phyloP scores from a whole-genome alignment of 257 asterid species.

The Scutellaria barbata region DNA sequence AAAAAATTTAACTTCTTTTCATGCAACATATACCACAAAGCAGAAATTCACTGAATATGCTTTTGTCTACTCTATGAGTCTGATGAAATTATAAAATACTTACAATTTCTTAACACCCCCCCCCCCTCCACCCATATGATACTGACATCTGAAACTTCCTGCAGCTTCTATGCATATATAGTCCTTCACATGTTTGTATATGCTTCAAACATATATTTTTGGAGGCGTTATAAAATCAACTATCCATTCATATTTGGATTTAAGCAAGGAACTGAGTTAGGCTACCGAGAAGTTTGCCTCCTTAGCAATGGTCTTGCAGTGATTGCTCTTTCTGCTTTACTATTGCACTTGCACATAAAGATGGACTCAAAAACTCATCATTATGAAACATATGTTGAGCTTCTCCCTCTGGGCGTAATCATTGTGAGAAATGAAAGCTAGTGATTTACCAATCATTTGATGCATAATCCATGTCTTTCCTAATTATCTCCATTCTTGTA shows the following conservation, averaged over 20 bases:
- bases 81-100: background rate
- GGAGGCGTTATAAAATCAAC: slow-evolving; percentile 87
- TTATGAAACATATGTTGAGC: slow-evolving; percentile 53
- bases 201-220: slow-evolving; percentile 75
- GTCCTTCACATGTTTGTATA: slow-evolving; percentile 78
- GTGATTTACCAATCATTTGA: slow-evolving; percentile 17
- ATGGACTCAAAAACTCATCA: slow-evolving; percentile 55
- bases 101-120: slow-evolving; percentile 2
- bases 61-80: slow-evolving; percentile 19
- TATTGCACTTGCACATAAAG: slow-evolving; percentile 73
- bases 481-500: slow-evolving; percentile 35
- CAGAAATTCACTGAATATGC: background rate
- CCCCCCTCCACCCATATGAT: background rate
- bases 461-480: slow-evolving; percentile 27
- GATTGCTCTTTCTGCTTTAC: slow-evolving; percentile 66
- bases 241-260: slow-evolving; percentile 84
- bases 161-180: slow-evolving; percentile 73
- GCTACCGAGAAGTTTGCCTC: slow-evolving; percentile 76
- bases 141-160: slow-evolving; percentile 39
- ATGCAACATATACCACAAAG: slow-evolving; percentile 18
- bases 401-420: slow-evolving; percentile 72
- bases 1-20: slow-evolving; percentile 20
- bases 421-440: slow-evolving; percentile 48
- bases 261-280: slow-evolving; percentile 78
- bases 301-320: slow-evolving; percentile 73